Evolutionary conservation across 495 filamentous ascomycete species (phyloP).

Genomic region (Penicillium cataractarum): DNA sequence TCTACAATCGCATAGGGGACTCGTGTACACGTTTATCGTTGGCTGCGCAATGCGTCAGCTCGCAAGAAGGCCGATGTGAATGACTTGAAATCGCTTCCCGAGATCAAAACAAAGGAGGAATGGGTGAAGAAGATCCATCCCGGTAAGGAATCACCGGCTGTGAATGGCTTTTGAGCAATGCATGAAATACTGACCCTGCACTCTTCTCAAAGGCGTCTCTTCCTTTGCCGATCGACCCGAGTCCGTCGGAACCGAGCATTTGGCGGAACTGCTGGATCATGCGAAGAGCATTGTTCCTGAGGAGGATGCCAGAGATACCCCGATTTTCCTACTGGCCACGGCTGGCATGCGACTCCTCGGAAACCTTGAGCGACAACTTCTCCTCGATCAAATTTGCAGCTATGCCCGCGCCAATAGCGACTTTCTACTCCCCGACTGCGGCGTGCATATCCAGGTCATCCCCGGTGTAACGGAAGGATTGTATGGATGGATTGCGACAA

Average conservation of each 20-base stretch:
- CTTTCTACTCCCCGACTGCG: conserved; percentile 90
- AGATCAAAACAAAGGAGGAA: conserved; percentile 77
- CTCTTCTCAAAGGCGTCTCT: conserved; percentile 67
- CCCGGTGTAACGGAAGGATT: conserved; percentile 95
- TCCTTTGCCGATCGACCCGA: conserved; percentile 80
- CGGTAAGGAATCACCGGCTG: conserved; percentile 46
- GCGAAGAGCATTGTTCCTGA: conserved; percentile 80
- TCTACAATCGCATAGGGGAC: conserved; percentile 62
- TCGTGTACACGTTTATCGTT: conserved; percentile 89
- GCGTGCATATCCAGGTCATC: conserved; percentile 90
- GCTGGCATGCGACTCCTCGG: conserved; percentile 96
- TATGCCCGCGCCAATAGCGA: conserved; percentile 78
- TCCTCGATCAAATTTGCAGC: conserved; percentile 79
- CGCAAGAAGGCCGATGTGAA: conserved; percentile 60
- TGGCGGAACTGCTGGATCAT: conserved; percentile 78
- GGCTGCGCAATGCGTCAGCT: conserved; percentile 76
- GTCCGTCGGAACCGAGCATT: conserved; percentile 78
- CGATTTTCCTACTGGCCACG: conserved; percentile 92
- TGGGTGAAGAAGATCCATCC: conserved; percentile 95
- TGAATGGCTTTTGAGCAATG: not conserved
- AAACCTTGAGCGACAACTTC: conserved; percentile 64
- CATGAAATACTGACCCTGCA: conserved; percentile 10
- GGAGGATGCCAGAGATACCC: conserved; percentile 78
- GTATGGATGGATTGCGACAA: conserved; percentile 99
- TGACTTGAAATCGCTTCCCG: conserved; percentile 72